Evolutionary conservation across 805 yeast species (phyloP), one percentile per base, ranked within the genome.

Genomic region (Candida ficus): DNA sequence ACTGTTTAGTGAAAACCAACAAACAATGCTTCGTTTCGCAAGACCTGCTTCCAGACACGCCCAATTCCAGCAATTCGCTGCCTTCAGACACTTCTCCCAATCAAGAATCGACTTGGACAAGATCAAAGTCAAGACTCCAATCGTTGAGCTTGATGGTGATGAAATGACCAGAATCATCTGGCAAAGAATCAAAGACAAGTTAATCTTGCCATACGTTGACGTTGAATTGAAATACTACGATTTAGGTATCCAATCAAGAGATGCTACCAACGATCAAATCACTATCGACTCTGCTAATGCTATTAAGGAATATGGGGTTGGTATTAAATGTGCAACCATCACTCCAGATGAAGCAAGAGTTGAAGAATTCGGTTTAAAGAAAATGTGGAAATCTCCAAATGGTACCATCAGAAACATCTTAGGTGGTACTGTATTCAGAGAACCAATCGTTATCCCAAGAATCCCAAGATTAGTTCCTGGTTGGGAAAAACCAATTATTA

Each of bases 121-220:
- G 59, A 79, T 84, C 59, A 76, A 77, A 53, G 90, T 84, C 34
- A 73, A 76, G 55, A 75, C 71, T 41, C 91, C 91, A 34, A 68
- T 84, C 46, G 93, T 84, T 42, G 93, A 84, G 50, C 60, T 84
- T 57, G 90, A 83, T 56, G 93, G 93, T 54, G 93, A 84, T 61
- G 93, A 84, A 61, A 83, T 82, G 91, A 84, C 93, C 48, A 70
- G 91, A 61, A 83, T 84, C 57, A 84, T 84, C 61, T 84, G 93
- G 93, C 72, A 76, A 47, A 68, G 75, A 54, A 84, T 84, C 65
- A 83, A 82, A 61, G 75, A 73, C 44, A 75, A 78, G 58, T 70
- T 84, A 52, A 74, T 84, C 54, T 58, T 67, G 45, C 93, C 91
- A 7, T 82, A 76, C 58, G 62, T 84, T 48, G 84, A 84, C 48